Base-by-base conservation (phyloP, 441 rosid species). In the Populus hybrid region DNA sequence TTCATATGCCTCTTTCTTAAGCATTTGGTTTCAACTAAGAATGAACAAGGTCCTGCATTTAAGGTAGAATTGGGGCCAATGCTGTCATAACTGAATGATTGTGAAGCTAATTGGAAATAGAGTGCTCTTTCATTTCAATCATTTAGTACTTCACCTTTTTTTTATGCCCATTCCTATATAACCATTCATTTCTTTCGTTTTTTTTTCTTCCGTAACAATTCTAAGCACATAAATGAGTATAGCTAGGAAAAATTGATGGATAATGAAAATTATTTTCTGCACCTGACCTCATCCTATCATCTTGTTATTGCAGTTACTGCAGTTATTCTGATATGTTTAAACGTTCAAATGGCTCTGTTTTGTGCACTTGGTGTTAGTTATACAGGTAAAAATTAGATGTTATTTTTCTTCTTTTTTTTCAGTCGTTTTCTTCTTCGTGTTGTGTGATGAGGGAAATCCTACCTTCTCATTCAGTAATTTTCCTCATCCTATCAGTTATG, bases 301-400 rank as follows among this genome's bases (percentile, higher is more conserved):
- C 32, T 82, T 23, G 63, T 83, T 10, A 74, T 85, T 90, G 90
- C 96, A 96, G 98, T 83, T 9, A 86, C 93, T 19, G 92, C 86
- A 5, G 78, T 91, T 80, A 84, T 92, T 80, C 87, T 96, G 81
- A 78, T 94, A 73, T 74, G 71, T 75, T 84, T 93, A 83, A 96
- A 94, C 70, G 95, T 96, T 72, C 98, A 91, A 84, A 88, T 87
- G 94, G 97, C 98, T 79, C 86, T 92, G 78, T 89, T 91, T 81
- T 89, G 84, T 85, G 89, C 97, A 10, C 77, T 96, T 59, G 85
- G 76, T 1, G 81, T 92, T 79, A 86, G 98, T 76, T 96, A 96
- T 79, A 79, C 88, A 80, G 98, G 99, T 94, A 83, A 73, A 16
- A 18, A 8, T 28, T 11, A 5, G 71, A 16, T 69, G 42, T 19